Evolutionary conservation across 23 red algal species (phyloP).

Genomic region (Gracilaria domingensis): DNA sequence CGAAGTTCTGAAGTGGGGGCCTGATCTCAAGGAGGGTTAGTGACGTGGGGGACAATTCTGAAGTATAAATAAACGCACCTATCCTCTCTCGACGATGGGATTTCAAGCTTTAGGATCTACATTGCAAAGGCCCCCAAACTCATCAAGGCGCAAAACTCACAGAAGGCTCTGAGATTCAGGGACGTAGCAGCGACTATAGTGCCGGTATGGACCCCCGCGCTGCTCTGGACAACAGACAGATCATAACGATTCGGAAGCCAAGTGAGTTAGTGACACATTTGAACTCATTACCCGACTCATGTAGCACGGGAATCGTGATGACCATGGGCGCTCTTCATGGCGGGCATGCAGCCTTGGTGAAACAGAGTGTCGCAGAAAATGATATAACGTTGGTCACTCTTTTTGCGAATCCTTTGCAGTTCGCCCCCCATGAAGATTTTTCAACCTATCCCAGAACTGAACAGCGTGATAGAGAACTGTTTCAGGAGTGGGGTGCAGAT

Average conservation of each 20-base stretch:
- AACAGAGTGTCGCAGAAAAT: slow-evolving; percentile 41
- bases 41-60: no score
- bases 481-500: not conserved
- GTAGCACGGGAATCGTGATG: slow-evolving; percentile 75
- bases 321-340: slow-evolving; percentile 97
- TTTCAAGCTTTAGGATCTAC: no score
- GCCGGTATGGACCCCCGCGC: not conserved
- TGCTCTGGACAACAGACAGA: not conserved
- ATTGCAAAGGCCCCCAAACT: no score
- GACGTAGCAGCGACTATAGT: no score
- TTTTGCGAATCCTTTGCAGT: slow-evolving; percentile 91
- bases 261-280: not conserved
- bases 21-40: no score
- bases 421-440: slow-evolving; percentile 86
- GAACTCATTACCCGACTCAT: slow-evolving; percentile 7
- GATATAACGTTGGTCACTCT: slow-evolving; percentile 78
- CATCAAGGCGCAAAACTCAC: no score
- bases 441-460: slow-evolving; percentile 78
- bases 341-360: slow-evolving; percentile 82
- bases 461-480: slow-evolving; percentile 55
- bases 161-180: no score
- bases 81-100: no score
- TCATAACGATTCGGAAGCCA: not conserved
- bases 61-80: no score
- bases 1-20: no score